Evolutionary conservation across 306 rosid genomes (phyloP), one percentile per base, ranked within the genome.

Genomic region (Mimosa pudica): DNA sequence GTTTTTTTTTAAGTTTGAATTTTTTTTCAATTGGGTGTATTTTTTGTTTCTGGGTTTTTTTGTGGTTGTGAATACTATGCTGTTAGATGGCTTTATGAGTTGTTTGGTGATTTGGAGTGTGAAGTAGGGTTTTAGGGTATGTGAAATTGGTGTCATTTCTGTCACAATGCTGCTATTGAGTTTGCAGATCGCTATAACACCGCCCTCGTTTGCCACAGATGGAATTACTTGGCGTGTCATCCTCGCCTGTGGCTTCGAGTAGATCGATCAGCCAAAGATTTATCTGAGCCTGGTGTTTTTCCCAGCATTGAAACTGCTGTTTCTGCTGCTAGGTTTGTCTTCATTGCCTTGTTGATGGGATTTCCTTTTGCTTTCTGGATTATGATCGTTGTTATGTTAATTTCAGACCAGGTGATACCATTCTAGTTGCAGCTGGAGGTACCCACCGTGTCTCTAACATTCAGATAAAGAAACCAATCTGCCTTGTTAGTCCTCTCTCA

Each of bases 201-300:
- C 85, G 98, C 98, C 92, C 97, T 95, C 92, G 98, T 92, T 92
- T 95, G 98, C 98, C 91, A 86, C 98, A 95, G 97, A 91, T 95
- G 97, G 97, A 86, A 86, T 70, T 89, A 87, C 89, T 82, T 95
- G 91, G 97, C 98, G 8, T 95, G 98, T 86, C 98, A 95, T 78
- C 98, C 98, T 84, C 93, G 92, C 44, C 74, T 91, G 66, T 95
- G 98, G 98, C 89, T 95, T 72, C 90, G 98, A 74, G 98, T 95
- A 58, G 98, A 95, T 78, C 88, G 94, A 75, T 89, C 96, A 0
- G 84, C 86, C 74, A 91, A 89, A 79, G 89, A 91, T 73, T 79
- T 75, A 65, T 86, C 93, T 45, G 95, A 87, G 71, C 91, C 95
- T 7, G 90, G 94, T 17, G 94, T 91, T 85, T 95, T 92, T 85